Conservation (phyloP, 2,329 filamentous ascomycete genomes). For the Spiromastix sp. region DNA sequence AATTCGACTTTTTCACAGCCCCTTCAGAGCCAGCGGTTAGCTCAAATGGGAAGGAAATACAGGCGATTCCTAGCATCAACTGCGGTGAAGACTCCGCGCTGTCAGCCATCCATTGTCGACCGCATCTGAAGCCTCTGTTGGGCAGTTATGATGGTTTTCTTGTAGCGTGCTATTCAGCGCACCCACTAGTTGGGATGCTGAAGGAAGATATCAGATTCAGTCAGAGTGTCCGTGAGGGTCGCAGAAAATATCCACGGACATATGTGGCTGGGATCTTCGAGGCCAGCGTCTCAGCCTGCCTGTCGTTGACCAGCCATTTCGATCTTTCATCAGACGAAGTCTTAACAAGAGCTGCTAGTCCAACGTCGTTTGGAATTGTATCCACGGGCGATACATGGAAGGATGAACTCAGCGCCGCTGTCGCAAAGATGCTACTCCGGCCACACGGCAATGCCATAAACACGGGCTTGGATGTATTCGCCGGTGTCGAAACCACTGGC, state of each 20-base stretch:
- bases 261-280: constrained; percentile 80
- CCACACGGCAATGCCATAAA: constrained; percentile 16
- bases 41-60: constrained; percentile 19
- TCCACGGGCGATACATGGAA: constrained; percentile 84
- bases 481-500: constrained; percentile 72
- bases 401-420: constrained; percentile 55
- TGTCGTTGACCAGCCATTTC: constrained; percentile 43
- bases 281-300: constrained; percentile 57
- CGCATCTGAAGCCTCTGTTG: constrained; percentile 38
- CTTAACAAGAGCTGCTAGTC: constrained; percentile 28
- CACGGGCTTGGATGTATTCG: constrained; percentile 46
- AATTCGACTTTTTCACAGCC: constrained; percentile 31
- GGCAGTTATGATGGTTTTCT: constrained; percentile 58
- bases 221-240: constrained; percentile 5
- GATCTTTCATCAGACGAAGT: constrained; percentile 15
- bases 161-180: constrained; percentile 79
- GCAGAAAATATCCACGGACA: constrained; percentile 22
- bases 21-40: constrained; percentile 20
- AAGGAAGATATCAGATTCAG: constrained; percentile 28
- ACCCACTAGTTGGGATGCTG: constrained; percentile 61
- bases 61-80: constrained; percentile 67
- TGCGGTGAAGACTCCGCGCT: constrained; percentile 55
- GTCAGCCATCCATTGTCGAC: constrained; percentile 54
- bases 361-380: constrained; percentile 65
- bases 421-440: constrained; percentile 52